phyloP scores from a whole-genome alignment of 1,139 yeast genomes.

The Dujonia santamariae region DNA sequence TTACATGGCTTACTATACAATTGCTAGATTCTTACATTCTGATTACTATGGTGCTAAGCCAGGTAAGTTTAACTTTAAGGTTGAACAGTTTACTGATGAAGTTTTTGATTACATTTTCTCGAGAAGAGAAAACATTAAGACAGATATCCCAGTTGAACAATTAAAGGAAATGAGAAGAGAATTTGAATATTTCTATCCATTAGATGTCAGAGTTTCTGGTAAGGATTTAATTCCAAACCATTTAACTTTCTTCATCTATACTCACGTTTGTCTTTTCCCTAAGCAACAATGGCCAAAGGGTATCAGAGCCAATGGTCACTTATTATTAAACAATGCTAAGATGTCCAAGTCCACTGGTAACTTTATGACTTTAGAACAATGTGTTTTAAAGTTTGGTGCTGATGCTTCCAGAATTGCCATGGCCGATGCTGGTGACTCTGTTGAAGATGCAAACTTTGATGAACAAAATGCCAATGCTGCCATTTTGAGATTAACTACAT shows the following conservation, averaged over 20 bases:
- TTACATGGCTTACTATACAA: slow-evolving; percentile 94
- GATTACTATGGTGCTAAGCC: slow-evolving; percentile 78
- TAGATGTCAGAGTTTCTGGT: slow-evolving; percentile 89
- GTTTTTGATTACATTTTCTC: slow-evolving; percentile 90
- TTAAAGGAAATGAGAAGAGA: slow-evolving; percentile 81
- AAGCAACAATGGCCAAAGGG: slow-evolving; percentile 91
- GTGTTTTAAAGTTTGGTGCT: slow-evolving; percentile 88
- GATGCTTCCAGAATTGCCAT: slow-evolving; percentile 97
- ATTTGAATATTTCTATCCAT: slow-evolving; percentile 93
- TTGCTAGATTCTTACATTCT: slow-evolving; percentile 78
- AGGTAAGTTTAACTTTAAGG: slow-evolving; percentile 71
- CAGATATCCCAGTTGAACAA: slow-evolving; percentile 65
- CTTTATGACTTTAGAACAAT: slow-evolving; percentile 85
- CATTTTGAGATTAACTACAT: slow-evolving; percentile 83
- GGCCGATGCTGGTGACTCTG: slow-evolving; percentile 97
- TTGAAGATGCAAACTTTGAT: slow-evolving; percentile 97
- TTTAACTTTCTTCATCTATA: slow-evolving; percentile 89
- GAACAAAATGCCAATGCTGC: slow-evolving; percentile 98
- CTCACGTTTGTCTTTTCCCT: slow-evolving; percentile 91
- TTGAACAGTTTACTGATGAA: slow-evolving; percentile 89
- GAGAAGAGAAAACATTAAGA: slow-evolving; percentile 56
- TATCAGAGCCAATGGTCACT: slow-evolving; percentile 92
- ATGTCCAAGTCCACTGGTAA: slow-evolving; percentile 99
- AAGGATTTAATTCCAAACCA: slow-evolving; percentile 98
- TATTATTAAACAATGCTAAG: slow-evolving; percentile 91